A percentile compares a stretch with the other conserved stretches of the same genome.
phyloP scores from a whole-genome alignment of 73 alveolate genomes.

The Uronychia setigera region DNA sequence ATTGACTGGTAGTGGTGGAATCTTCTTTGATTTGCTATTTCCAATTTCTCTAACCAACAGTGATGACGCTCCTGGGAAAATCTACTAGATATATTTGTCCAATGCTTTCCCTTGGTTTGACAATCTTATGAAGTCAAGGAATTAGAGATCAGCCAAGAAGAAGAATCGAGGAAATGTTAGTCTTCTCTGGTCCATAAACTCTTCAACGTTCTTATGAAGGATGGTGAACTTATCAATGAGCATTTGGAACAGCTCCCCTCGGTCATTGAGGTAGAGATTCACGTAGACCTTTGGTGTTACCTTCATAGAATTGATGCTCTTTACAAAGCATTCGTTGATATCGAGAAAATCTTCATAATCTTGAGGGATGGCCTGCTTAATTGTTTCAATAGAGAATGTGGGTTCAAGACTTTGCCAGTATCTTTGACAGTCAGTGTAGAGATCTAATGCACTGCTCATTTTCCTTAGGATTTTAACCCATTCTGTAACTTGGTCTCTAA shows the following conservation, averaged over 20 bases:
- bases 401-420: conserved; percentile 73
- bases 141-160: conserved; percentile 69
- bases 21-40: background rate
- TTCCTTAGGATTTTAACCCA: conserved; percentile 43
- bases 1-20: background rate
- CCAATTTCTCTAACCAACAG: conserved; percentile 24
- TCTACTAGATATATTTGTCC: conserved; percentile 35
- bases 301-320: conserved; percentile 56
- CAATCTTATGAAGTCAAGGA: conserved; percentile 46
- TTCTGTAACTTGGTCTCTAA: conserved; percentile 57
- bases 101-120: conserved; percentile 32
- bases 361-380: conserved; percentile 21
- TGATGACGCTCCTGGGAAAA: conserved; percentile 71
- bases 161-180: conserved; percentile 72
- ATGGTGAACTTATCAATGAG: conserved; percentile 33
- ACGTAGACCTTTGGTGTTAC: conserved; percentile 60
- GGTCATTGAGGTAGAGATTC: conserved; percentile 28
- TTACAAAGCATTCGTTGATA: conserved; percentile 18
- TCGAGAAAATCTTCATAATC: conserved; percentile 33
- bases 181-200: conserved; percentile 59
- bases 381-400: conserved; percentile 28
- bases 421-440: conserved; percentile 62
- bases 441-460: conserved; percentile 63
- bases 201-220: conserved; percentile 52
- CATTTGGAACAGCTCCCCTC: conserved; percentile 55